phyloP scores from a whole-genome alignment of 1,284 basidiomycete genomes.

The Heterobasidion irregulare region DNA sequence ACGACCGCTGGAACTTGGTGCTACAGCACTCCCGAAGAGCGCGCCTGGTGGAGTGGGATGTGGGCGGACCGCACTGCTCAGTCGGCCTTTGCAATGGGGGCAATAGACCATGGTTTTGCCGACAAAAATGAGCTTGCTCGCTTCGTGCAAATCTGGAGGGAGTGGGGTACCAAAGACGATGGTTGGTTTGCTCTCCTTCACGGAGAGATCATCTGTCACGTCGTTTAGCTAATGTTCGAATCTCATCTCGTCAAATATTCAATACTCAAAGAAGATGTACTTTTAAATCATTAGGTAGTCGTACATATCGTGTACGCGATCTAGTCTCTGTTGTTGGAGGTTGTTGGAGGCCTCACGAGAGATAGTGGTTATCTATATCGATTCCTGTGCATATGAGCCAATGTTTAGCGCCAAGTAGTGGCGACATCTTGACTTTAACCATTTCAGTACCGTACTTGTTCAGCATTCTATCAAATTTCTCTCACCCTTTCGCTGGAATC shows the following conservation, averaged over 20 bases:
- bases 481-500: not conserved
- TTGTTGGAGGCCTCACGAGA: no score
- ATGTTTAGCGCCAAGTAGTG: no score
- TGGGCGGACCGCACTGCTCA: slow-evolving; percentile 25
- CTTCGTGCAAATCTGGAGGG: slow-evolving; percentile 18
- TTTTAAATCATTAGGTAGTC: no score
- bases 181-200: slow-evolving; percentile 25
- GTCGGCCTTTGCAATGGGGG: slow-evolving; percentile 21
- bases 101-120: slow-evolving; percentile 19
- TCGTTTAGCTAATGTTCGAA: not conserved
- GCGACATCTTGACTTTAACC: no score
- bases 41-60: slow-evolving; percentile 24
- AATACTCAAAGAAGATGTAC: no score
- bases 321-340: no score
- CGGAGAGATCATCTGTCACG: slow-evolving; percentile 22
- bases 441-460: no score
- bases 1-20: slow-evolving; percentile 24
- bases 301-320: no score
- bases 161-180: slow-evolving; percentile 24
- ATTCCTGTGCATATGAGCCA: no score
- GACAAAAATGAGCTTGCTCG: slow-evolving; percentile 18
- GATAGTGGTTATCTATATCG: no score
- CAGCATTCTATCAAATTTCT: no score
- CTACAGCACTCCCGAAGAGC: slow-evolving; percentile 24
- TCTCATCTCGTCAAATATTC: no score